Base-by-base conservation (phyloP, 176 grass and related monocot species). In the Urochloa ruziziensis region DNA sequence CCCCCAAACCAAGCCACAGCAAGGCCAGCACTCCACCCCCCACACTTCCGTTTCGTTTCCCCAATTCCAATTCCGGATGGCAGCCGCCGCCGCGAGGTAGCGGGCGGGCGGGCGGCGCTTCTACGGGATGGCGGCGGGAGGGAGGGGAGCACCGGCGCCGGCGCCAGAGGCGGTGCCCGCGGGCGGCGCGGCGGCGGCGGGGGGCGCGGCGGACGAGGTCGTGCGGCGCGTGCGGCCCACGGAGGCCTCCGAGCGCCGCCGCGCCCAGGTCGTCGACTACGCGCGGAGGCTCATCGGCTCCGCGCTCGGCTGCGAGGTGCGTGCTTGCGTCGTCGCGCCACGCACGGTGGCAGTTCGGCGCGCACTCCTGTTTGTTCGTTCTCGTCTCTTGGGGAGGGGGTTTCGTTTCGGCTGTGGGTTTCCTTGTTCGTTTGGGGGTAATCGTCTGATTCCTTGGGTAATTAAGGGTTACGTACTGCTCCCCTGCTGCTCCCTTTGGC, bases 221-320 rank as follows among this genome's bases (percentile, higher is more conserved):
- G 49, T 94, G 10, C 67, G 73, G 42, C 78, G 82, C 84, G 89
- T 91, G 29, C 86, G 73, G 77, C 95, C 95, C 53, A 97, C 92
- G 39, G 67, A 62, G 54, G 92, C 78, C 33, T 94, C 95, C 9
- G 88, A 95, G 35, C 71, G 59, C 33, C 88, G 87, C 43, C 83
- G 92, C 39, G 86, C 57, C 0, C 67, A 60, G 39, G 86, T 98
- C 72, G 25, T 95, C 43, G 30, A 62, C 42, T 91, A 91, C 78
- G 82, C 82, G 14, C 86, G 81, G 39, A 88, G 91, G 81, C 91
- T 95, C 57, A 43, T 98, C 60, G 90, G 88, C 11, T 29, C 84
- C 21, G 69, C 88, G 33, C 82, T 93, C 52, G 88, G 86, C 23
- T 87, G 81, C 86, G 90, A 93, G 91, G 95, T 94, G 42, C 75